phyloP scores from a whole-genome alignment of 306 rosid species.

The Macrotyloma uniflorum region DNA sequence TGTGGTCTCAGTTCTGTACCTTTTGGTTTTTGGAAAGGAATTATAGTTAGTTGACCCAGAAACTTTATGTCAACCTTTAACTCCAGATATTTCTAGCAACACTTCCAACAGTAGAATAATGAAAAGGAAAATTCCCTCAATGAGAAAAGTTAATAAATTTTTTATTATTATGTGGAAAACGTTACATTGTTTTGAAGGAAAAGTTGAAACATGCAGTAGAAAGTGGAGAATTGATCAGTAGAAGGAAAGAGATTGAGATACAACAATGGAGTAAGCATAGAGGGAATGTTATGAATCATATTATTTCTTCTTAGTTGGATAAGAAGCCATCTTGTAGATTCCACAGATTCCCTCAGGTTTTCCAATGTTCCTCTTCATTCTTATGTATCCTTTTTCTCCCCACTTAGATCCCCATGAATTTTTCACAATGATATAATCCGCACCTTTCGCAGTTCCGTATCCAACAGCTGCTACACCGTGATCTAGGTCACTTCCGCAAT shows the following conservation, averaged over 20 bases:
- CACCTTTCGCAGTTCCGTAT: slow-evolving; percentile 68
- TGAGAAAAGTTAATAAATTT: not conserved
- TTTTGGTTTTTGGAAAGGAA: too few species aligned
- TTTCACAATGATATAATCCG: slow-evolving; percentile 76
- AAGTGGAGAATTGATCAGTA: slow-evolving; percentile 2
- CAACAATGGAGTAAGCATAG: not conserved
- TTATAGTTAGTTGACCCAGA: too few species aligned
- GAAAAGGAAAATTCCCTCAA: not conserved
- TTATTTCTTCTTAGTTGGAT: slow-evolving; percentile 71
- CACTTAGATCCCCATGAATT: slow-evolving; percentile 90
- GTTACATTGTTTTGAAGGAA: slow-evolving; percentile 33
- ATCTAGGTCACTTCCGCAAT: slow-evolving; percentile 78
- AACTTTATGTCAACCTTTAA: too few species aligned
- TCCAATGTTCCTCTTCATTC: slow-evolving; percentile 75
- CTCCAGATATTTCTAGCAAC: too few species aligned
- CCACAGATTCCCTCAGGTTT: slow-evolving; percentile 87
- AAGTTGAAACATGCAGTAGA: not conserved
- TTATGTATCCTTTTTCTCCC: slow-evolving; percentile 90
- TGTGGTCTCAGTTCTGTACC: too few species aligned
- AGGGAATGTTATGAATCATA: not conserved
- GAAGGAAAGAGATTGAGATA: not conserved
- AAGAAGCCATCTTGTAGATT: slow-evolving; percentile 85
- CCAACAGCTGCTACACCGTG: slow-evolving; percentile 96
- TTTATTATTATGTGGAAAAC: slow-evolving; percentile 23
- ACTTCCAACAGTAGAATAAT: too few species aligned